Evolutionary conservation across 129 eudicot species (phyloP), one percentile per base, ranked within the genome.

Genomic region (Flaveria ramosissima): DNA sequence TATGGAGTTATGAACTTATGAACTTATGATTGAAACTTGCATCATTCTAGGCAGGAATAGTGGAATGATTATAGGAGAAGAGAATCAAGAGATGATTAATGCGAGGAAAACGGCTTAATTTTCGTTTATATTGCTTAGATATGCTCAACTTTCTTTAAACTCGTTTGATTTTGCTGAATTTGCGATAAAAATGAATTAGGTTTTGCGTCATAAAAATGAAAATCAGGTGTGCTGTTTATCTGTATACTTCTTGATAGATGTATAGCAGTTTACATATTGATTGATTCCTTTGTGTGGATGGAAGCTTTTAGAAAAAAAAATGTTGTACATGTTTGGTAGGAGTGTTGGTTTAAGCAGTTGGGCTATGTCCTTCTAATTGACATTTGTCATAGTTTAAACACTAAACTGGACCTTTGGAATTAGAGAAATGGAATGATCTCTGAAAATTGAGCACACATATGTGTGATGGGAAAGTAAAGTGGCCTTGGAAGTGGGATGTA

Each of bases 171-270:
- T 75, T 53, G 27, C 13, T 55, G 26, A 17, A 55, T 67, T 67
- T 55, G 68, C n/a, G 17, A 67, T 52, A 32, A 14, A 13, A 47
- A 50, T 17, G 56, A 68, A 43, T 51, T 78, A 78, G 82, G 82
- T 68, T 77, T 77, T 77, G 69, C 10, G 47, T 9, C 6, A 2
- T 27, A 27, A 27, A 2, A 2, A 26, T 26, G 30, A 26, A 26
- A 26, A 26, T 26, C 30, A 26, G 39, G 63, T 46, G 14, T 24
- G 14, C 15, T 75, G 62, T 46, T 61, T 14, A 24, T 71, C 4
- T 52, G 30, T 51, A 50, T 48, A 16, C 2, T 16, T 16, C 50
- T n/a, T 26, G 21, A 12, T 26, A 27, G 46, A 8, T 21, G 59
- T 48, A 26, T 46, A 43, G 10, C 30, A 21, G 39, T 73, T 55